Percentiles rank a stretch among this genome's conserved stretches.
phyloP scores from a whole-genome alignment of 78 protist genomes.

The Thecamonas trahens region DNA sequence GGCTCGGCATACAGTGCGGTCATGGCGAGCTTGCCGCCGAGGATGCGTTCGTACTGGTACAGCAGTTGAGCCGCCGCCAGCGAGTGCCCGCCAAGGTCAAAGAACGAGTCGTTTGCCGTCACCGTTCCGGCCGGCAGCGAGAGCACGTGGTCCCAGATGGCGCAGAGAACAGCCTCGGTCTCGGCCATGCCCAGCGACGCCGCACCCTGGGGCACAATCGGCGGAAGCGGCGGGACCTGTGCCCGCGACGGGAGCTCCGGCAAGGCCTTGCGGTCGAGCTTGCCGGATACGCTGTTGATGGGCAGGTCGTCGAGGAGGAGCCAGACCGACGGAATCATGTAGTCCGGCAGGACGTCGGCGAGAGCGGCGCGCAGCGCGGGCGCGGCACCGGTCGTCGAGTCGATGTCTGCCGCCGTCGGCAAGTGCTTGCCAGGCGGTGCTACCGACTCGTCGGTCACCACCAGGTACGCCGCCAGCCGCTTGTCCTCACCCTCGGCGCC shows the following conservation, averaged over 20 bases:
- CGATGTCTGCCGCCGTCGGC: no score
- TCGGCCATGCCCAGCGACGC: no score
- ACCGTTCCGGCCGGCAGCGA: neutral
- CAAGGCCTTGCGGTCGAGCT: conserved; percentile 9
- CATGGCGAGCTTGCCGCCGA: no score
- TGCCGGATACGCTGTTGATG: conserved; percentile 8
- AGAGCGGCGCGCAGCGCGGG: neutral
- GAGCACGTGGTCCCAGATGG: neutral
- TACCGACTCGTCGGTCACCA: neutral
- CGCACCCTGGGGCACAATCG: no score
- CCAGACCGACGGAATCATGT: neutral
- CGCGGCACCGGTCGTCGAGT: neutral
- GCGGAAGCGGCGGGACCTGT: no score
- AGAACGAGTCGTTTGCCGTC: conserved; percentile 7
- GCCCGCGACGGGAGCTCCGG: no score
- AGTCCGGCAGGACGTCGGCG: neutral
- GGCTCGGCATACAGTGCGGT: no score
- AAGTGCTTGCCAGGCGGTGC: no score
- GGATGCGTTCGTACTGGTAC: no score
- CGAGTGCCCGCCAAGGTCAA: conserved; percentile 43
- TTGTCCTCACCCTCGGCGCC: conserved; percentile 7
- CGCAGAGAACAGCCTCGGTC: neutral
- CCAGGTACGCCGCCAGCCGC: neutral
- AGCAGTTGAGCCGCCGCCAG: conserved; percentile 4
- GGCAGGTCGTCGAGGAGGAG: conserved; percentile 11